phyloP scores from a whole-genome alignment of 148 eudicot genomes.

The Chenopodium formosanum region DNA sequence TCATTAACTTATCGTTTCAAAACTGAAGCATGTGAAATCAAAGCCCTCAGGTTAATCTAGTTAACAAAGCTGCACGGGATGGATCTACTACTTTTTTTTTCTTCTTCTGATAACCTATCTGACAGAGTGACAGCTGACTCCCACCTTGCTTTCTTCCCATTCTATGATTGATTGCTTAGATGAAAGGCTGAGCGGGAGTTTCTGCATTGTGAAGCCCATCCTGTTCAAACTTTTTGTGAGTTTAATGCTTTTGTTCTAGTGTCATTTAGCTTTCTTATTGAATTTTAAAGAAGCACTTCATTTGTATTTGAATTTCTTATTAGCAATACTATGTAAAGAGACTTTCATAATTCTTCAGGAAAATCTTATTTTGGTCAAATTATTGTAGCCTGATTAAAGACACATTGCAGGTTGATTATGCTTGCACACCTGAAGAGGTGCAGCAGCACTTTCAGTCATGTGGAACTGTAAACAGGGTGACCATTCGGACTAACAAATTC shows the following conservation, averaged over 20 bases:
- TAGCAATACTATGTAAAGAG: neutral
- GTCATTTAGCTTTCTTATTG: neutral
- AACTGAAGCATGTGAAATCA: neutral
- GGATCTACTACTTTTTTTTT: neutral
- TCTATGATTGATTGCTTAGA: neutral
- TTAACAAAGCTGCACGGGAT: neutral
- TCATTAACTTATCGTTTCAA: neutral
- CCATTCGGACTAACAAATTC: constrained; percentile 69
- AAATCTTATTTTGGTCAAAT: neutral
- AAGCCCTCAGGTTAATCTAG: neutral
- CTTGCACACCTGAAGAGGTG: constrained; percentile 92
- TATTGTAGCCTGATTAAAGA: neutral
- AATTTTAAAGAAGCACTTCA: neutral
- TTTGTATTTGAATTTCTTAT: neutral
- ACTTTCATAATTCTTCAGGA: neutral
- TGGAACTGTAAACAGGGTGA: constrained; percentile 87
- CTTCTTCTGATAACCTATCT: neutral
- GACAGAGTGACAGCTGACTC: neutral
- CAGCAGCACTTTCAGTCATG: constrained; percentile 91
- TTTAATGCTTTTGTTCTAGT: neutral
- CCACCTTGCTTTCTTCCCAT: neutral
- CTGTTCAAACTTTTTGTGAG: neutral
- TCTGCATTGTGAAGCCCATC: constrained; percentile 4
- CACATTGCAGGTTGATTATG: constrained; percentile 71
- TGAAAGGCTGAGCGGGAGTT: neutral